phyloP scores from a whole-genome alignment of 108 stramenopile genomes.

The Skeletonema menzelii region DNA sequence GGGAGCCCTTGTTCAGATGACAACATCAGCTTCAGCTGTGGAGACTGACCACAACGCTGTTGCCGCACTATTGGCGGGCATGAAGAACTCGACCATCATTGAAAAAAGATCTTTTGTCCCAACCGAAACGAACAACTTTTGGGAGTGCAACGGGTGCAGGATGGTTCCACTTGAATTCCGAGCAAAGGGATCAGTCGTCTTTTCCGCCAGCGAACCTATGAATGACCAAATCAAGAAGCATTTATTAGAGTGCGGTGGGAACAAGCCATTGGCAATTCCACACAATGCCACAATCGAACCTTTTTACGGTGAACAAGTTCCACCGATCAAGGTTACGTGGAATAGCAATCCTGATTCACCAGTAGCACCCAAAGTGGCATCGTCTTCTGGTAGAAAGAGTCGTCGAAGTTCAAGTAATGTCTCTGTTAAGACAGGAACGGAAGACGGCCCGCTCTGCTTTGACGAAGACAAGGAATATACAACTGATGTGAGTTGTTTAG shows the following conservation, averaged over 20 bases:
- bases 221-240: slow-evolving; percentile 29
- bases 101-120: slow-evolving; percentile 32
- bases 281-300: slow-evolving; percentile 41
- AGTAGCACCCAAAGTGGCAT: neutral
- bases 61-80: slow-evolving; percentile 36
- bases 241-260: slow-evolving; percentile 38
- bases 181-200: slow-evolving; percentile 48
- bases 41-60: slow-evolving; percentile 24
- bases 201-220: slow-evolving; percentile 33
- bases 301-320: slow-evolving; percentile 40
- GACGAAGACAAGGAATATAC: slow-evolving; percentile 46
- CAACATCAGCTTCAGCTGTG: neutral
- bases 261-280: slow-evolving; percentile 37
- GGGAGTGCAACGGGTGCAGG: slow-evolving; percentile 50
- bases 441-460: slow-evolving; percentile 31
- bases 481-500: slow-evolving; percentile 24
- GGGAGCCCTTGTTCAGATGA: neutral
- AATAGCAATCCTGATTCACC: slow-evolving; percentile 4
- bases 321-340: slow-evolving; percentile 43
- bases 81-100: slow-evolving; percentile 36
- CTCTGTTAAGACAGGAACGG: slow-evolving; percentile 37
- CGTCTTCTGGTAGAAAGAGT: neutral
- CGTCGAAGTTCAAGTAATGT: neutral
- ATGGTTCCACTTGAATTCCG: slow-evolving; percentile 38
- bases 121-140: slow-evolving; percentile 42